Conservation (phyloP, 148 eudicot genomes). For the Cornus suecica region DNA sequence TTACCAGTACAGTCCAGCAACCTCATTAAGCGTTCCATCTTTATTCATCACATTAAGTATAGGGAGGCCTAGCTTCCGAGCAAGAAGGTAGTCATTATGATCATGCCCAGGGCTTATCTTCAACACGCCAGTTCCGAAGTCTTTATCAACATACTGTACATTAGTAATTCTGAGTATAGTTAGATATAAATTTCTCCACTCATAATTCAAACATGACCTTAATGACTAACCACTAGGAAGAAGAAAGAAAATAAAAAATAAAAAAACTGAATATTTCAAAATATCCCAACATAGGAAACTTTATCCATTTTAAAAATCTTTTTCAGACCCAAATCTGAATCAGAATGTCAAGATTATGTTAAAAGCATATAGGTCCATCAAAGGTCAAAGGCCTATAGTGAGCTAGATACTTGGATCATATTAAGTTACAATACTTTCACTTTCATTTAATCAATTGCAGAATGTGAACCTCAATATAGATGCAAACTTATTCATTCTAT, state of each 20-base stretch:
- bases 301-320: neutral
- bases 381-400: neutral
- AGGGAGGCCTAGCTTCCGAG: constrained; percentile 94
- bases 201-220: neutral
- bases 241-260: neutral
- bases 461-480: neutral
- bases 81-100: constrained; percentile 94
- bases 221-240: neutral
- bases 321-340: neutral
- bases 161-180: constrained; percentile 6
- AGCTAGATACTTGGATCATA: too few species aligned
- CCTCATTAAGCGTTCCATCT: constrained; percentile 92
- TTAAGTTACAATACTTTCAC: too few species aligned
- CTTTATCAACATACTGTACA: constrained; percentile 83
- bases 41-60: constrained; percentile 94
- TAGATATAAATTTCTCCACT: constrained; percentile 3
- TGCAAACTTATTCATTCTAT: neutral
- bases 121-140: constrained; percentile 95
- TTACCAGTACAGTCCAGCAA: constrained; percentile 85
- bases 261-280: neutral
- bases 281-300: neutral
- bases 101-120: constrained; percentile 99
- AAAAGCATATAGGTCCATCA: neutral
- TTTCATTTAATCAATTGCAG: too few species aligned
- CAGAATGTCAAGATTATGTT: neutral